Evolutionary conservation across 129 eudicot genomes (phyloP).

Genomic region (Centaurea solstitialis): DNA sequence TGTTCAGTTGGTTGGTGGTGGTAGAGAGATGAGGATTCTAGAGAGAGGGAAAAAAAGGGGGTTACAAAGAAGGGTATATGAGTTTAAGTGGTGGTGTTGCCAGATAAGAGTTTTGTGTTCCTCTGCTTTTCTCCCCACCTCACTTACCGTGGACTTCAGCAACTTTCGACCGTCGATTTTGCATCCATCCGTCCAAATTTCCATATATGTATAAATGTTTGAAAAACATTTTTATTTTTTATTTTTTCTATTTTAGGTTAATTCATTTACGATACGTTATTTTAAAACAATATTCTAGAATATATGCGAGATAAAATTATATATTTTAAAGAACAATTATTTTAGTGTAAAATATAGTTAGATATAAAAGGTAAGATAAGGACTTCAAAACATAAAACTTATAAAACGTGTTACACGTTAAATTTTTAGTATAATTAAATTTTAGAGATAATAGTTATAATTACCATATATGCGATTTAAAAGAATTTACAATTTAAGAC

Average conservation of each 20-base stretch:
- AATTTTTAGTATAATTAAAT: too few relatives aligned
- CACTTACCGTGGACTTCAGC: conserved; percentile 12
- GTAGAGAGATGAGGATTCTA: conserved; percentile 44
- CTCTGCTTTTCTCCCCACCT: conserved; percentile 6
- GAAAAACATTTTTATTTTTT: too few relatives aligned
- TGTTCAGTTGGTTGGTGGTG: conserved; percentile 19
- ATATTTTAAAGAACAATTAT: neutral
- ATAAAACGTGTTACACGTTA: too few relatives aligned
- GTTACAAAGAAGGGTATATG: conserved; percentile 6
- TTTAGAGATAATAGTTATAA: too few relatives aligned
- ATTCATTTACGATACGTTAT: too few relatives aligned
- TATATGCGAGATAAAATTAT: too few relatives aligned
- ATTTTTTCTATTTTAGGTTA: too few relatives aligned
- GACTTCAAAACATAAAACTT: too few relatives aligned
- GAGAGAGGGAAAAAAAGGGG: conserved; percentile 16
- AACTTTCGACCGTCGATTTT: conserved; percentile 16
- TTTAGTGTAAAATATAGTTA: too few relatives aligned
- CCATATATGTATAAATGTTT: too few relatives aligned
- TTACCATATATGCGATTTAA: neutral
- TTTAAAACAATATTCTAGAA: neutral
- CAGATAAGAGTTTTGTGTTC: conserved; percentile 31
- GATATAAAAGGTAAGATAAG: neutral
- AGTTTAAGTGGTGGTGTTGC: conserved; percentile 29
- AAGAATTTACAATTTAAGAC: neutral
- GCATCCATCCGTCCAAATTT: too few relatives aligned